Evolutionary conservation across 352 stramenopile genomes (phyloP), one percentile per base, ranked within the genome.

Genomic region (Achlya hypogyna): DNA sequence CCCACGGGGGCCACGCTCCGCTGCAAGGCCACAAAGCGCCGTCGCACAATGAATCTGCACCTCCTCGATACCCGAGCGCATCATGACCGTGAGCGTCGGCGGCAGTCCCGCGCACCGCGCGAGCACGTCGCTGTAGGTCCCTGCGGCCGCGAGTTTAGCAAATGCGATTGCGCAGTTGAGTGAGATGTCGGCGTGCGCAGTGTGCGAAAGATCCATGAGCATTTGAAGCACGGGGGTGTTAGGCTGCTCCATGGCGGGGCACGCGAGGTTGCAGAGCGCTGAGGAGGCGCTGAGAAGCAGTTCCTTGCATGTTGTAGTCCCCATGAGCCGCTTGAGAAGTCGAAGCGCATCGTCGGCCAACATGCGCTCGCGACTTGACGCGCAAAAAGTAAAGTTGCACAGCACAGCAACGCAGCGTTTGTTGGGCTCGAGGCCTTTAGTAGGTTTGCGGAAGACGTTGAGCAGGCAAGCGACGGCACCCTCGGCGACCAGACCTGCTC

Each of bases 21-120:
- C 82, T 0, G 82, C 82, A n/a, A 96, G 70, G 56, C 93, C 94
- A 71, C 87, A 96, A 23, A 96, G 72, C 22, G 84, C 82, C 20
- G 89, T 84, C 25, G 86, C 87, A 22, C 81, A 92, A 74, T 93
- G 91, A 63, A 93, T 91, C 69, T 96, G 87, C 28, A 93, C 93
- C 49, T 93, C 81, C 35, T 92, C 84, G 31, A 90, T 82, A 5
- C 84, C 86, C 45, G 82, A 92, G 12, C 87, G 84, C 87, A 96
- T 96, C 86, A 96, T 93, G 28, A 89, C 71, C 14, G 79, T 91
- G n/a, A 93, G 71, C 8, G 84, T 82, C 0, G 82, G 84, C 62
- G 89, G 90, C 54, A 93, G 35, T 51, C 91, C 82, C 12, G 74
- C 54, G 43, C 76, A 88, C 42, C 85, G 86, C 3, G 84, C 82